phyloP scores from a whole-genome alignment of 805 yeast species.

The Yamadazyma philogaea region DNA sequence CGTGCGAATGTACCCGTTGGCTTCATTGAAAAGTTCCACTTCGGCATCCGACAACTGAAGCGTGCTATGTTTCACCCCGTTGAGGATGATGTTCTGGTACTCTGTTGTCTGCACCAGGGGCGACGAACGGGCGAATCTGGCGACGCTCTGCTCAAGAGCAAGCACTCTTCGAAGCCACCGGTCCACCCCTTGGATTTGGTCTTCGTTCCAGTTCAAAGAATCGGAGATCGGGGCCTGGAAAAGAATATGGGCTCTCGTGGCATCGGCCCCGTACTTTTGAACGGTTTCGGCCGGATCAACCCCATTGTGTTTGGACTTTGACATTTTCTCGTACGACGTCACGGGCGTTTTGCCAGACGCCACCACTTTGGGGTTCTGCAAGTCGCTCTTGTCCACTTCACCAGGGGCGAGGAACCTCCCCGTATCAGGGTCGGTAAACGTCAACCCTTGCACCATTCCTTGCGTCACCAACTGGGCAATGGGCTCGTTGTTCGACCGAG shows the following conservation, averaged over 20 bases:
- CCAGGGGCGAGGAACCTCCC: conserved; percentile 78
- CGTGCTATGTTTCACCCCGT: conserved; percentile 17
- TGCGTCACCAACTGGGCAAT: conserved; percentile 78
- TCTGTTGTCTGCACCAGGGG: not conserved
- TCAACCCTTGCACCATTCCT: conserved; percentile 97
- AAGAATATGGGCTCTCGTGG: conserved; percentile 86
- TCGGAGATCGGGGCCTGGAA: conserved; percentile 90
- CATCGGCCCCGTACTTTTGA: conserved; percentile 80
- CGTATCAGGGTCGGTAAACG: conserved; percentile 66
- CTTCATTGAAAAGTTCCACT: conserved; percentile 53
- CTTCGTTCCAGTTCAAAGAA: conserved; percentile 84
- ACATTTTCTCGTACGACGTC: conserved; percentile 85
- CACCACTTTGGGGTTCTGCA: conserved; percentile 43
- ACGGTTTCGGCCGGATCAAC: conserved; percentile 85
- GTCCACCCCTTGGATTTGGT: conserved; percentile 79
- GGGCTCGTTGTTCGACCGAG: conserved; percentile 67
- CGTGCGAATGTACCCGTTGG: conserved; percentile 44
- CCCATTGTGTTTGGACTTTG: conserved; percentile 93
- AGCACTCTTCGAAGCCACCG: conserved; percentile 76
- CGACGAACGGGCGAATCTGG: not conserved
- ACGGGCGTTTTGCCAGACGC: conserved; percentile 51
- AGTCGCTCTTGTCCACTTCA: conserved; percentile 52
- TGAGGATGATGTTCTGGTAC: conserved; percentile 17
- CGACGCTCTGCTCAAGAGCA: conserved; percentile 22
- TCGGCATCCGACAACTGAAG: conserved; percentile 44